Evolutionary conservation across 257 asterid genomes (phyloP), one percentile per base, ranked within the genome.

Genomic region (Solanum chmielewskii): DNA sequence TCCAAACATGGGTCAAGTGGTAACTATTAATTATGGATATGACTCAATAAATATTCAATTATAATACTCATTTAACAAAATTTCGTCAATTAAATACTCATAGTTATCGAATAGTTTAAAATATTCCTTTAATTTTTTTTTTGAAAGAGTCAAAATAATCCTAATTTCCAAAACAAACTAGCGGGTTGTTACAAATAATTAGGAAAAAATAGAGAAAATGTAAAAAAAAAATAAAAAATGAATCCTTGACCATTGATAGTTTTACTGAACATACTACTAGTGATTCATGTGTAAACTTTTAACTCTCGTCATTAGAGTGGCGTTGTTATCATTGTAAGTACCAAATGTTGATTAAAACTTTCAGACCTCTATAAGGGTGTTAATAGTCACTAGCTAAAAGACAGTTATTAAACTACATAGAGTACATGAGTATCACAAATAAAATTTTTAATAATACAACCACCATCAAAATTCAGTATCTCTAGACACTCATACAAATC

Each of bases 341-440:
- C 4, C 62, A 49, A 0, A 49, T 49, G 3, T 49, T 41, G 62
- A 77, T 25, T 77, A 5, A 77, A 77, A 25, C 39, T 44, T 77
- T 14, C 14, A 11, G 39, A 77, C 39, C n/a, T 44, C 15, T 9
- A 77, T 14, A 35, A 27, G 15, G 9, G 21, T 44, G 88, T 93
- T 87, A 90, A 31, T 91, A 91, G 25, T 88, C 90, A 42, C 87
- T 90, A 44, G 91, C 91, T 89, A 92, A 37, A 90, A 90, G 87
- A 90, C 91, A 91, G 87, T 93, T 96, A 90, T 97, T 96, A 96
- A 95, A 90, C 97, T 95, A 44, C 97, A 97, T 74, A 95, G 23
- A 7, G 91, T n/a, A 66, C 89, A 87, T 20, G 94, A 13, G 75
- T 88, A 86, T 93, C 95, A 6, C 92, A 93, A 29, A 96, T 96